Base-by-base conservation (phyloP, 768 basidiomycete genomes). In the Pholiota molesta region DNA sequence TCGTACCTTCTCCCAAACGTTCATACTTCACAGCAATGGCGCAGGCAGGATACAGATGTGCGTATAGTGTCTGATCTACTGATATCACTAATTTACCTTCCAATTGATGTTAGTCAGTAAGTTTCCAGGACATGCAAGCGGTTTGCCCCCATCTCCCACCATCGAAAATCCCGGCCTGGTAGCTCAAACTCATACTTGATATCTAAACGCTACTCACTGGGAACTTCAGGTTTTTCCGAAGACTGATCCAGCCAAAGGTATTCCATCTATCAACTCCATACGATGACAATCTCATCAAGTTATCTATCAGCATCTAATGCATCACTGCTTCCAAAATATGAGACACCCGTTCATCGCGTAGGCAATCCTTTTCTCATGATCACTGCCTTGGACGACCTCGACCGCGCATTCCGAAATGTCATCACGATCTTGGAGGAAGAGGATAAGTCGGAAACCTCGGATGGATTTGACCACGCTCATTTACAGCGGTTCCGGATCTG, bases 311-410 rank as follows among this genome's bases (percentile, higher is more conserved):
- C 37, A n/a, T 47, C 28, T 55, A 57, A 35, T 8, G 33, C 57
- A 1, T 71, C 58, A 51, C 68, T 66, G 59, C 73, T 10, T n/a
- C 60, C 55, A 61, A 69, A 26, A 33, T 16, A 26, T n/a, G 45
- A 47, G n/a, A 68, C 68, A 19, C 60, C 69, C 9, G 67, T 73
- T 14, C 66, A 66, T 11, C 73, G 73, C 47, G 72, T 81, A 11
- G 81, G 81, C 19, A 86, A 84, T 63, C 80, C 83, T 1, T 83
- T 75, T 64, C 73, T 82, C 5, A 79, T 84, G 71, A 70, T 77
- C 31, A 72, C 71, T 31, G 77, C 79, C 3, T 68, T 85, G 31
- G 66, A 75, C 49, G 80, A 79, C 51, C 75, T 84, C 42, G 82
- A 83, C 62, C 66, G 72, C 54, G 75, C 81, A 3, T 71, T 84